phyloP scores from a whole-genome alignment of 129 eudicot genomes.

The Escallonia herrerae region DNA sequence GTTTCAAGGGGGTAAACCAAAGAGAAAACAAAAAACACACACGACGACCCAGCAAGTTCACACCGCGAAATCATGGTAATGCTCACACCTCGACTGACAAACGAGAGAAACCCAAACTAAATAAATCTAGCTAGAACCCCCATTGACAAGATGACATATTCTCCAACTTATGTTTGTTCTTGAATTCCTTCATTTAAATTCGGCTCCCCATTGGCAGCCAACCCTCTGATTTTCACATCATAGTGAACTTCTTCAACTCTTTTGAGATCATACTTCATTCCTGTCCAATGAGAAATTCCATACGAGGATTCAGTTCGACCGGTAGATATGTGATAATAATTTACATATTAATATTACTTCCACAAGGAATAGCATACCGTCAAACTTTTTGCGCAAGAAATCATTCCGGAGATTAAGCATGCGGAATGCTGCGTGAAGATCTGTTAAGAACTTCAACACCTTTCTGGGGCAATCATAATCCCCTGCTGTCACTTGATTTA shows the following conservation, averaged over 20 bases:
- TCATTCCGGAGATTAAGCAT: slow-evolving; percentile 95
- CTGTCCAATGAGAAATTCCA: slow-evolving; percentile 25
- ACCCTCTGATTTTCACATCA: slow-evolving; percentile 86
- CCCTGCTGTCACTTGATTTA: slow-evolving; percentile 90
- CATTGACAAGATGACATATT: too few relatives aligned
- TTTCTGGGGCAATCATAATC: slow-evolving; percentile 92
- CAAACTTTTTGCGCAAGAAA: slow-evolving; percentile 84
- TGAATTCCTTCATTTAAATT: slow-evolving; percentile 28
- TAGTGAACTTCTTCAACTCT: slow-evolving; percentile 81
- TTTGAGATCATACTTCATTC: slow-evolving; percentile 87
- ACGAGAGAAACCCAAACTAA: too few relatives aligned
- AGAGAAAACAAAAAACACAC: too few relatives aligned
- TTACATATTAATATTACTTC: background rate
- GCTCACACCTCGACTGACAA: too few relatives aligned
- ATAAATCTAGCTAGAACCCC: too few relatives aligned
- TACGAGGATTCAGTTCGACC: background rate
- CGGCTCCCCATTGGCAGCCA: slow-evolving; percentile 33
- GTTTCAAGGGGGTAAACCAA: too few relatives aligned
- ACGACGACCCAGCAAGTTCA: too few relatives aligned
- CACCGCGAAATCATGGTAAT: too few relatives aligned
- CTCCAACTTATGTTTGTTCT: slow-evolving; percentile 20
- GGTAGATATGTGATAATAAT: background rate
- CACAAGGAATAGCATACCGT: slow-evolving; percentile 36
- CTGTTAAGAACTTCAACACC: slow-evolving; percentile 77
- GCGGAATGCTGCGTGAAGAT: slow-evolving; percentile 88